Conservation (phyloP, 768 basidiomycete species). For the Russula dissimulans region DNA sequence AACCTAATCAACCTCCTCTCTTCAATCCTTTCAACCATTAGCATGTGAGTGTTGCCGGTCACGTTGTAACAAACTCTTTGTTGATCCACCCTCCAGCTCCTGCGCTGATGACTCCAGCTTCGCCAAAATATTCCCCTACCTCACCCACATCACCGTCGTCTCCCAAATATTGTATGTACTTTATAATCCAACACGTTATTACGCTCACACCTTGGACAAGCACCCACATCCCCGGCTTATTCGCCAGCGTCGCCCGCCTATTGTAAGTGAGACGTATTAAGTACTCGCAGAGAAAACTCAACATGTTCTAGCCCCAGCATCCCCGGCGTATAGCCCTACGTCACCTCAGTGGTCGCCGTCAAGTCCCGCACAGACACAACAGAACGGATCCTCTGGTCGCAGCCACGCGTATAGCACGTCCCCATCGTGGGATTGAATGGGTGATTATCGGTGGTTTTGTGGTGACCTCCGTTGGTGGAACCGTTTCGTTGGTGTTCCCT, state of each 20-base stretch:
- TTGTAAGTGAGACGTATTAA: constrained; percentile 40
- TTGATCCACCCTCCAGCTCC: constrained; percentile 42
- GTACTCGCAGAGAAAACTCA: constrained; percentile 7
- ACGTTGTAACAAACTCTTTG: not conserved
- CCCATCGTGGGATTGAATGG: constrained; percentile 41
- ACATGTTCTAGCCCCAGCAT: constrained; percentile 54
- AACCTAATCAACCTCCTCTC: constrained; percentile 22
- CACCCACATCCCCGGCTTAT: constrained; percentile 81
- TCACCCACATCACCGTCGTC: constrained; percentile 91
- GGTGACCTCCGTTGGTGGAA: not conserved
- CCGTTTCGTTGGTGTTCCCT: constrained; percentile 1
- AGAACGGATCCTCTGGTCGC: constrained; percentile 31
- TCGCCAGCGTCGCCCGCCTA: constrained; percentile 81
- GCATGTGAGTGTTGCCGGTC: constrained; percentile 46
- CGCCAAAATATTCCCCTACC: constrained; percentile 89
- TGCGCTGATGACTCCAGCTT: constrained; percentile 77
- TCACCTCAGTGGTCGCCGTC: constrained; percentile 80
- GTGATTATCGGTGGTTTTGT: not conserved
- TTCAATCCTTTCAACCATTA: constrained; percentile 23
- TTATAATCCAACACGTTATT: not conserved
- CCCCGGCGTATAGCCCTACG: constrained; percentile 79
- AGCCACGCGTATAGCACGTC: constrained; percentile 38
- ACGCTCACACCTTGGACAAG: constrained; percentile 31
- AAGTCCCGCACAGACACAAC: constrained; percentile 51
- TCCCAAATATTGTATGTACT: constrained; percentile 76